phyloP scores from a whole-genome alignment of 495 filamentous ascomycete genomes.

The Xylaria nigripes region DNA sequence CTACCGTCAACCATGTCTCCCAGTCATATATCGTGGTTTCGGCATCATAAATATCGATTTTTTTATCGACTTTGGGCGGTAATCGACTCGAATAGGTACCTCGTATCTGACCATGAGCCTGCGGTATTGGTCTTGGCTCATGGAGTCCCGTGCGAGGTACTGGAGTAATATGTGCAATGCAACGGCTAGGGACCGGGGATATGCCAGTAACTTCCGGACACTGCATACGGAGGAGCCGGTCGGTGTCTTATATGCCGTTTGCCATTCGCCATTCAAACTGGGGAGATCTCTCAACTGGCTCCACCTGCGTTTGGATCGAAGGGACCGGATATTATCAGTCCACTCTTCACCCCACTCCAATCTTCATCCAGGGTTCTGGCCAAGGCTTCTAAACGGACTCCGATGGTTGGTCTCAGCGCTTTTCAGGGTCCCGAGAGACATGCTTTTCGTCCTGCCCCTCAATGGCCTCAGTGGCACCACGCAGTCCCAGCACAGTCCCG shows the following conservation, averaged over 20 bases:
- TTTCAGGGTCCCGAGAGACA: not conserved
- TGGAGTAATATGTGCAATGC: not conserved
- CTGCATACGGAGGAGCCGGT: not conserved
- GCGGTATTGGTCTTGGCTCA: too few relatives aligned
- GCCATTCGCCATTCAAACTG: not conserved
- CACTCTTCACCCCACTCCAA: not conserved
- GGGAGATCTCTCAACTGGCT: not conserved
- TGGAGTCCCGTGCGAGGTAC: not conserved
- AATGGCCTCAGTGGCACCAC: slow-evolving; percentile 14
- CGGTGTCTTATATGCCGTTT: too few relatives aligned
- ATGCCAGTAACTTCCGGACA: not conserved
- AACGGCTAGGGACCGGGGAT: not conserved
- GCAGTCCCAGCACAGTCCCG: not conserved
- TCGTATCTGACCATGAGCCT: too few relatives aligned
- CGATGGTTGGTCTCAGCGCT: not conserved
- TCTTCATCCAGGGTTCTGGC: not conserved
- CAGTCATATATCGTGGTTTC: too few relatives aligned
- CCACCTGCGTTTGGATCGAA: not conserved
- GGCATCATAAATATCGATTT: too few relatives aligned
- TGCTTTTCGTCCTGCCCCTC: slow-evolving; percentile 9
- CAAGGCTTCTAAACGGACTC: not conserved
- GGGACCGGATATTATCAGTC: not conserved
- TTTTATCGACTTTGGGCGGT: too few relatives aligned
- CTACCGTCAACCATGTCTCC: too few relatives aligned
- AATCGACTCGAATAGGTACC: too few relatives aligned